These are phyloP conservation scores for Trifolium dubium DNA, from an alignment of 306 rosid species.

Conservation along the genomic window DNA sequence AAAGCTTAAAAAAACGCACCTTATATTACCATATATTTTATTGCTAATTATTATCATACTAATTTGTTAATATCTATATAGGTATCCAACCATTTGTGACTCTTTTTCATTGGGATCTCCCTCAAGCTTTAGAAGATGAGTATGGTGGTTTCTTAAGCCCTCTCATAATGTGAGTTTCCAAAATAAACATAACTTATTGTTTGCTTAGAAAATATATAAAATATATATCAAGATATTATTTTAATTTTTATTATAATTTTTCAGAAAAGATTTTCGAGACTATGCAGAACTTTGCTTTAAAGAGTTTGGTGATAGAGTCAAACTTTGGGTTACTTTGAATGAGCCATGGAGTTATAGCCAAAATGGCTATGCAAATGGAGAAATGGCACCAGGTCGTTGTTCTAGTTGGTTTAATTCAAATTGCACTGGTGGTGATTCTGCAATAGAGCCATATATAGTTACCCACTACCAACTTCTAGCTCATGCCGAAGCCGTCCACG, in stretches of 20 bases:
- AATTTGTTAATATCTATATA: neutral
- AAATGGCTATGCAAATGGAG: neutral
- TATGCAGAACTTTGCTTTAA: neutral
- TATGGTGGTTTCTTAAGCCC: neutral
- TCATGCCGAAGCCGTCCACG: neutral
- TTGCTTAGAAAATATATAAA: neutral
- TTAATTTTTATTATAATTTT: neutral
- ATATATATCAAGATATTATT: neutral
- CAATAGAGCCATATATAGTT: neutral
- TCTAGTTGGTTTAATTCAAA: neutral
- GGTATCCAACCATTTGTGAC: neutral
- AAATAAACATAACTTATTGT: neutral
- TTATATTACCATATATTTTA: neutral
- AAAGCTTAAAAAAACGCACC: too few species aligned
- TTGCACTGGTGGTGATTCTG: neutral
- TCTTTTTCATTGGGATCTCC: neutral
- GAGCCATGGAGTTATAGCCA: neutral
- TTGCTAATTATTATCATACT: too few species aligned
- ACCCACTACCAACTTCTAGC: neutral
- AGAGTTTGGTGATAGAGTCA: neutral
- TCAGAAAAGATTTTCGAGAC: neutral
- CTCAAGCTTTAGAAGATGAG: neutral
- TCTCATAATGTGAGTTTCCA: neutral
- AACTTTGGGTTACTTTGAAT: slow-evolving; percentile 1
- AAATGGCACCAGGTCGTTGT: slow-evolving; percentile 3